Evolutionary conservation across 345 rosid genomes (phyloP).

Genomic region (Anacardium occidentale): DNA sequence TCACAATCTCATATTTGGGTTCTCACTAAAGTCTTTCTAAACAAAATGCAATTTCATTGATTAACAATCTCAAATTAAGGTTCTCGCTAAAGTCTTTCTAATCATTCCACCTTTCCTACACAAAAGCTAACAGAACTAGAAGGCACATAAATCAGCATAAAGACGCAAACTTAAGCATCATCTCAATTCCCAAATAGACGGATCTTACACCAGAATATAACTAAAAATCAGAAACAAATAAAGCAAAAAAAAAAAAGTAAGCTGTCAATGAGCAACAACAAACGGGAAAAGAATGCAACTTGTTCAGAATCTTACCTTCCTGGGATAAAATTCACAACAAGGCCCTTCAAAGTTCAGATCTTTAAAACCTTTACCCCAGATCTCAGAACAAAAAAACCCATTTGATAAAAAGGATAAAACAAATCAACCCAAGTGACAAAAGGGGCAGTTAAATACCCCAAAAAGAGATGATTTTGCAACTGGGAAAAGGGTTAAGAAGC

Average conservation of each 20-base stretch:
- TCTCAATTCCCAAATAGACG: conserved; percentile 23
- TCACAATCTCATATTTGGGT: too few species aligned
- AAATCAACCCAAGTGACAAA: conserved; percentile 34
- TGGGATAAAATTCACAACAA: conserved; percentile 20
- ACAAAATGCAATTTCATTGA: conserved; percentile 12
- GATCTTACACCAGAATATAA: conserved; percentile 24
- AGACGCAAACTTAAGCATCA: neutral
- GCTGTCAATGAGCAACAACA: neutral
- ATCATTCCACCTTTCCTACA: conserved; percentile 5
- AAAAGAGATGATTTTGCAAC: conserved; percentile 30
- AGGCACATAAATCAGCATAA: neutral
- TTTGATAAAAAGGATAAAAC: neutral
- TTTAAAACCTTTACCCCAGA: conserved; percentile 40
- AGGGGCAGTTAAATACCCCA: conserved; percentile 27
- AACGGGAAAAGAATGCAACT: conserved; percentile 12
- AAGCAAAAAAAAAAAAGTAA: conserved; percentile 3
- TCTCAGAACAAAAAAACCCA: conserved; percentile 36
- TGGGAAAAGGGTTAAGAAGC: conserved; percentile 23
- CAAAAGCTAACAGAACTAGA: conserved; percentile 1
- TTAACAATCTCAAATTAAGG: conserved; percentile 9
- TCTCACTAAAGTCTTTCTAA: too few species aligned
- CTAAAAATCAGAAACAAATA: conserved; percentile 2
- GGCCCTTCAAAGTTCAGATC: conserved; percentile 47
- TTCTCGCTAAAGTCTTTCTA: neutral
- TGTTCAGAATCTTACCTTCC: conserved; percentile 31